A percentile compares a stretch with the other conserved stretches of the same genome.
Conservation (phyloP, 345 rosid species). For the Gossypium ekmanianum region DNA sequence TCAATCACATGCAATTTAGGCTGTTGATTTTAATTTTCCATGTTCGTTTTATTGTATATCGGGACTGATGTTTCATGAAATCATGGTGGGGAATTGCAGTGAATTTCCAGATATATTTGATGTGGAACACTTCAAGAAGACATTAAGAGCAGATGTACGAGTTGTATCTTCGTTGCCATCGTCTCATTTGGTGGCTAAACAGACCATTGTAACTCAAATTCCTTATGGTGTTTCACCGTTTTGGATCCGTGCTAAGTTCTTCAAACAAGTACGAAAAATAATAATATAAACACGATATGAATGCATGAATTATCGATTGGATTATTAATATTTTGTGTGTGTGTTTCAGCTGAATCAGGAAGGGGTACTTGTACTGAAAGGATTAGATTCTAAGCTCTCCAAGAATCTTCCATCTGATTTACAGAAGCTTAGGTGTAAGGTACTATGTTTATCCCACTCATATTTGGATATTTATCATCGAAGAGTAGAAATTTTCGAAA, state of each 20-base stretch:
- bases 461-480: too few relatives aligned
- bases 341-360: slow-evolving; percentile 53
- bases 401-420: slow-evolving; percentile 66
- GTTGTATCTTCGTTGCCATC: slow-evolving; percentile 72
- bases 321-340: neutral
- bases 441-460: neutral
- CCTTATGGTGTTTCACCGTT: slow-evolving; percentile 57
- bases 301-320: neutral
- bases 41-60: too few relatives aligned
- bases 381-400: slow-evolving; percentile 62
- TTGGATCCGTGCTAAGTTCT: slow-evolving; percentile 69
- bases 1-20: neutral
- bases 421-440: slow-evolving; percentile 81
- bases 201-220: slow-evolving; percentile 47
- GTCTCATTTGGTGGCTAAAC: slow-evolving; percentile 55
- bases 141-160: slow-evolving; percentile 51
- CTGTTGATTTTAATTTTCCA: too few relatives aligned
- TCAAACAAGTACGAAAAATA: slow-evolving; percentile 39
- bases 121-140: slow-evolving; percentile 63
- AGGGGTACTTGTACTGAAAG: slow-evolving; percentile 60
- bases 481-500: too few relatives aligned
- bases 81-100: slow-evolving; percentile 29
- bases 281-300: neutral
- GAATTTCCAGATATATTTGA: slow-evolving; percentile 64
- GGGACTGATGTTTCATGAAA: neutral